Conservation (phyloP, 208 protist species). For the Crithidia fasciculata region DNA sequence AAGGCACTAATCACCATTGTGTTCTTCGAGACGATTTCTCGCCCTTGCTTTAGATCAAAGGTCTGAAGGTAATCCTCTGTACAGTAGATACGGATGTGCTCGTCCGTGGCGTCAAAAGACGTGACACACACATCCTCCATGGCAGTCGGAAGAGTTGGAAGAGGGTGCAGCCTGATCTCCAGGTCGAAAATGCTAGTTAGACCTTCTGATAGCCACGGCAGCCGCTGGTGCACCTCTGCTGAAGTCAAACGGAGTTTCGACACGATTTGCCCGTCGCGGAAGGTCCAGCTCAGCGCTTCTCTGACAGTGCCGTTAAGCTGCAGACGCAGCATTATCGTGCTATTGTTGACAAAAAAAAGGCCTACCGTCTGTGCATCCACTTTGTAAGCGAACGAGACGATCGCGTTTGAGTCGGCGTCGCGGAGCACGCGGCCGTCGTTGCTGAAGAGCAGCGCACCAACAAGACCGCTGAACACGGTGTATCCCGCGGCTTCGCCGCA, state of each 20-base stretch:
- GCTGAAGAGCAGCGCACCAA: conserved; percentile 35
- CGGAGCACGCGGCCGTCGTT: conserved; percentile 12
- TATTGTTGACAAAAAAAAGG: conserved; percentile 30
- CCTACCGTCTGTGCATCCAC: conserved; percentile 25
- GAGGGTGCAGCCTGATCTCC: conserved; percentile 36
- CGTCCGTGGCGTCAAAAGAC: conserved; percentile 16
- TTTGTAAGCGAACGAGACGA: conserved; percentile 40
- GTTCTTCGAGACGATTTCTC: conserved; percentile 22
- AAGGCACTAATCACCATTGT: conserved; percentile 18
- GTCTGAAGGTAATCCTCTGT: conserved; percentile 20
- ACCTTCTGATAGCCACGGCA: conserved; percentile 32
- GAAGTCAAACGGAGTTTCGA: conserved; percentile 21
- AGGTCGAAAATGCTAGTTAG: conserved; percentile 15
- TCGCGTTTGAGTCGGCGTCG: conserved; percentile 26
- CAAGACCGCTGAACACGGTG: conserved; percentile 32
- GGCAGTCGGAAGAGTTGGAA: conserved; percentile 19
- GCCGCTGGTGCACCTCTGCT: conserved; percentile 22
- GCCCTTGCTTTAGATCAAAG: conserved; percentile 18
- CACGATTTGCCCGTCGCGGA: conserved; percentile 7
- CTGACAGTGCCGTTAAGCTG: conserved; percentile 18
- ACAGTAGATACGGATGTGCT: conserved; percentile 21
- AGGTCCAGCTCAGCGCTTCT: conserved; percentile 14
- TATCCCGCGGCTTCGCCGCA: conserved; percentile 35
- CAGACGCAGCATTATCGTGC: conserved; percentile 29
- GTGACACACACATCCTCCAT: conserved; percentile 27